Percentiles rank a stretch among this genome's conserved stretches.
Evolutionary conservation across 23 red algal species (phyloP).

Genomic region (Gracilariopsis chorda): DNA sequence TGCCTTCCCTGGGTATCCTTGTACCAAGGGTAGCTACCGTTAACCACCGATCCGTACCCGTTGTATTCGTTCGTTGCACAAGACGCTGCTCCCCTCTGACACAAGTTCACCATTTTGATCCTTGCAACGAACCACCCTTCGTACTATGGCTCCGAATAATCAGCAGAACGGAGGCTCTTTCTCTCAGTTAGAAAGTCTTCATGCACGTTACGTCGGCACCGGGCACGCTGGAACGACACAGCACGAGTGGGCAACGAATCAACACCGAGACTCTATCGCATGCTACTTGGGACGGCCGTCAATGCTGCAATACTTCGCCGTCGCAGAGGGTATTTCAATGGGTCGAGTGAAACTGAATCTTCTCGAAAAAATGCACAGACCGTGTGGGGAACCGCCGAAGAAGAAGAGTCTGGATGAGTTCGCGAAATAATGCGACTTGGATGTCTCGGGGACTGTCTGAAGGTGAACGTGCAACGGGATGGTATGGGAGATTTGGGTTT

Average conservation of each 20-base stretch:
- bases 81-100: too few relatives aligned
- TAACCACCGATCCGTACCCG: too few relatives aligned
- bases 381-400: slow-evolving; percentile 53
- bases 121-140: too few relatives aligned
- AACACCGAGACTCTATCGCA: slow-evolving; percentile 75
- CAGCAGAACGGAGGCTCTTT: slow-evolving; percentile 21
- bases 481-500: too few relatives aligned
- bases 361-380: slow-evolving; percentile 68
- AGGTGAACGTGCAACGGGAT: too few relatives aligned
- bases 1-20: too few relatives aligned
- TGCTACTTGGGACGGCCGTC: slow-evolving; percentile 58
- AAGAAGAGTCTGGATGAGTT: slow-evolving; percentile 34
- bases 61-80: too few relatives aligned
- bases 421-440: neutral
- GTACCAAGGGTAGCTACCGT: too few relatives aligned
- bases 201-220: slow-evolving; percentile 74
- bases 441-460: too few relatives aligned
- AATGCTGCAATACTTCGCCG: slow-evolving; percentile 67
- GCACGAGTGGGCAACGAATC: slow-evolving; percentile 79
- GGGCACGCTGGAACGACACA: slow-evolving; percentile 74
- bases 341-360: slow-evolving; percentile 64
- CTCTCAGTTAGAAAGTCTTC: slow-evolving; percentile 69
- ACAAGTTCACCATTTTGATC: too few relatives aligned
- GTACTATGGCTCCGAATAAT: neutral
- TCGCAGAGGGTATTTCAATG: slow-evolving; percentile 68